Evolutionary conservation across 1,284 basidiomycete genomes (phyloP).

Genomic region (Wolfiporia cocos): DNA sequence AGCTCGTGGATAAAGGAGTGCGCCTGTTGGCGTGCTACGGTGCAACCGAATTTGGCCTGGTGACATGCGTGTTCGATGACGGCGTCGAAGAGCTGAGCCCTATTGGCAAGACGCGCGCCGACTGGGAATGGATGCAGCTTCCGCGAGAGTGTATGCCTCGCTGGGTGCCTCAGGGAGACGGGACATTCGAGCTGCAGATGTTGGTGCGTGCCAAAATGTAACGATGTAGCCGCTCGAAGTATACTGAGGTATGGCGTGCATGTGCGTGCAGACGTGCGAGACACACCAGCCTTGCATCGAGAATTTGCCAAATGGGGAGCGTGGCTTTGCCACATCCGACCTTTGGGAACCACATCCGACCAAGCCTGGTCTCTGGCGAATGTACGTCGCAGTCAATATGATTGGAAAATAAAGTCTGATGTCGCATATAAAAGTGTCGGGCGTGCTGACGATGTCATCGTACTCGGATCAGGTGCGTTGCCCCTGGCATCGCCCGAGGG

Average conservation of each 20-base stretch:
- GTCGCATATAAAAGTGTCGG: constrained; percentile 9
- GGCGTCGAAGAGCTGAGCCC: neutral
- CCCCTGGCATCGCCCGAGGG: neutral
- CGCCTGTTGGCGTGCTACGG: constrained; percentile 18
- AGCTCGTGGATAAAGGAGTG: constrained; percentile 19
- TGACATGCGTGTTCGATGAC: constrained; percentile 6
- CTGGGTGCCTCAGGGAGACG: constrained; percentile 25
- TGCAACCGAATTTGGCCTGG: constrained; percentile 13
- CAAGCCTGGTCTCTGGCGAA: constrained; percentile 32
- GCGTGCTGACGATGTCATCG: constrained; percentile 13
- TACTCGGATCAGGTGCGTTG: constrained; percentile 6
- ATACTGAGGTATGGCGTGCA: neutral
- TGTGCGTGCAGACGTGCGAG: constrained; percentile 11
- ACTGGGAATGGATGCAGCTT: constrained; percentile 28
- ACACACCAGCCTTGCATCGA: constrained; percentile 18
- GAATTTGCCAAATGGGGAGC: constrained; percentile 19
- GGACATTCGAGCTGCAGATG: constrained; percentile 26
- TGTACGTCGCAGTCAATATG: constrained; percentile 23
- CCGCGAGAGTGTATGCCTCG: constrained; percentile 12
- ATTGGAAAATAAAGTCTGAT: neutral
- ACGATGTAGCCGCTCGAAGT: neutral
- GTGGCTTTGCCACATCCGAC: constrained; percentile 29
- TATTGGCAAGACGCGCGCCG: constrained; percentile 6
- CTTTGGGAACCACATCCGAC: constrained; percentile 35
- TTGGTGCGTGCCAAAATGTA: constrained; percentile 19